phyloP scores from a whole-genome alignment of 2,329 filamentous ascomycete species.

The Rutstroemia sp. region DNA sequence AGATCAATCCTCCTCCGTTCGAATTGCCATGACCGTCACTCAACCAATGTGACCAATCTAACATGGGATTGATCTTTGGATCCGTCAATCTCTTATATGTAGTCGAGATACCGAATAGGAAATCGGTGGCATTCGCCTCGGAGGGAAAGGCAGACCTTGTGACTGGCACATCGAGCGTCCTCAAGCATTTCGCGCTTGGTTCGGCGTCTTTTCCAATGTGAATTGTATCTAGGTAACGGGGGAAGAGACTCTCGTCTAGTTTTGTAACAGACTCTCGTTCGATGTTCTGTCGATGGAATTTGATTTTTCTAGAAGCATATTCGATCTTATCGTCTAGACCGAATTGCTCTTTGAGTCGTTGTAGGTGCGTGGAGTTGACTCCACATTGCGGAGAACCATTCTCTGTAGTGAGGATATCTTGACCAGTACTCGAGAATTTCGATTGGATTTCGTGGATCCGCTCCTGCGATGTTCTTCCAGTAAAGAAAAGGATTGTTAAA shows the following conservation, averaged over 20 bases:
- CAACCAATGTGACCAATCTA: conserved; percentile 54
- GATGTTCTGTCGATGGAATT: conserved; percentile 43
- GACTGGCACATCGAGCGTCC: conserved; percentile 44
- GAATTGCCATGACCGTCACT: conserved; percentile 47
- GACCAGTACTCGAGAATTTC: conserved; percentile 7
- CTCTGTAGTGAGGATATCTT: conserved; percentile 2
- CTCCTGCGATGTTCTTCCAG: conserved; percentile 3
- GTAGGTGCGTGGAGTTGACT: conserved; percentile 40
- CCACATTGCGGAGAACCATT: conserved; percentile 34
- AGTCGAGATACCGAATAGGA: conserved; percentile 53
- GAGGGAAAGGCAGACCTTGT: conserved; percentile 42
- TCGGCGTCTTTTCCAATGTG: conserved; percentile 37
- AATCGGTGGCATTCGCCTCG: conserved; percentile 46
- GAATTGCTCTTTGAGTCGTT: conserved; percentile 39
- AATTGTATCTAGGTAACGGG: conserved; percentile 39
- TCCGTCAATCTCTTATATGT: conserved; percentile 48
- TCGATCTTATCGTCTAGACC: conserved; percentile 43
- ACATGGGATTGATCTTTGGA: conserved; percentile 43
- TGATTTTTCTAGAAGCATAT: conserved; percentile 49
- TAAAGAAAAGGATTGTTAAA: conserved; percentile 20
- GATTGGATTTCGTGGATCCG: conserved; percentile 11
- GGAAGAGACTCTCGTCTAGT: conserved; percentile 39
- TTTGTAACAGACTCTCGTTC: conserved; percentile 44
- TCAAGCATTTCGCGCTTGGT: conserved; percentile 38
- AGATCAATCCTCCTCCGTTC: conserved; percentile 49